Evolutionary conservation across 2,329 filamentous ascomycete genomes (phyloP).

Genomic region (Ophiostoma tasmaniense): DNA sequence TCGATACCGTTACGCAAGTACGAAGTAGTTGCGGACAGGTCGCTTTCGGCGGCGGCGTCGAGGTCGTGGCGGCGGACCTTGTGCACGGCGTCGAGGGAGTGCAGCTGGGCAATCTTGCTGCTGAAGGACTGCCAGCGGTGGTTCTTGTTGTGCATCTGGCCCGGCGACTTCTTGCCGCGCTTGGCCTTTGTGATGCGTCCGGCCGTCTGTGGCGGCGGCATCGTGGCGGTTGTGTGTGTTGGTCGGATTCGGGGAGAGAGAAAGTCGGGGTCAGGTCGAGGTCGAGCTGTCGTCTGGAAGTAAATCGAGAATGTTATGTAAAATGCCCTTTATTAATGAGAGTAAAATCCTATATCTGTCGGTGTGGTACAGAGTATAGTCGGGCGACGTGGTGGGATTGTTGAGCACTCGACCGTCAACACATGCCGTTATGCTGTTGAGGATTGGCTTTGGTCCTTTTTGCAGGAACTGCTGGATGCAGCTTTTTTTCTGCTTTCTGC

Average conservation of each 20-base stretch:
- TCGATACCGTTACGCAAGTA: conserved; percentile 77
- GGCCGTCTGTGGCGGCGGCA: conserved; percentile 54
- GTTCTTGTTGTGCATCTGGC: conserved; percentile 58
- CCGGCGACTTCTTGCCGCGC: conserved; percentile 53
- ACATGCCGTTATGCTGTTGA: not conserved
- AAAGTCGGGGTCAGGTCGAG: not conserved
- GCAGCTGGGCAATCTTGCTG: conserved; percentile 80
- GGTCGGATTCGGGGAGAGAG: not conserved
- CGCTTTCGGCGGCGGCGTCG: conserved; percentile 52
- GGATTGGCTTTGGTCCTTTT: conserved; percentile 9
- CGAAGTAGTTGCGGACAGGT: conserved; percentile 68
- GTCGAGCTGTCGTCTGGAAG: not conserved
- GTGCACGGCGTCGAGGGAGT: conserved; percentile 82
- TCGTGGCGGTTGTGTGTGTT: conserved; percentile 24
- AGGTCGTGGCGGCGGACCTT: conserved; percentile 78
- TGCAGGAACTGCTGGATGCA: conserved; percentile 8
- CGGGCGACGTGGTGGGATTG: not conserved
- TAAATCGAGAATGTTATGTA: not conserved
- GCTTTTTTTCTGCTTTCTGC: conserved; percentile 19
- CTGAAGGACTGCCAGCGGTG: conserved; percentile 90
- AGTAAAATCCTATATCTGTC: not conserved
- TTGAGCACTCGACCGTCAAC: conserved; percentile 5
- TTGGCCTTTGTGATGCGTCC: conserved; percentile 61
- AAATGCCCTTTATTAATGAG: not conserved
- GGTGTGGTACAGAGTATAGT: not conserved